These are phyloP conservation scores for Pythium rishiriense DNA, from an alignment of 352 stramenopile genomes.

Conservation along the genomic window DNA sequence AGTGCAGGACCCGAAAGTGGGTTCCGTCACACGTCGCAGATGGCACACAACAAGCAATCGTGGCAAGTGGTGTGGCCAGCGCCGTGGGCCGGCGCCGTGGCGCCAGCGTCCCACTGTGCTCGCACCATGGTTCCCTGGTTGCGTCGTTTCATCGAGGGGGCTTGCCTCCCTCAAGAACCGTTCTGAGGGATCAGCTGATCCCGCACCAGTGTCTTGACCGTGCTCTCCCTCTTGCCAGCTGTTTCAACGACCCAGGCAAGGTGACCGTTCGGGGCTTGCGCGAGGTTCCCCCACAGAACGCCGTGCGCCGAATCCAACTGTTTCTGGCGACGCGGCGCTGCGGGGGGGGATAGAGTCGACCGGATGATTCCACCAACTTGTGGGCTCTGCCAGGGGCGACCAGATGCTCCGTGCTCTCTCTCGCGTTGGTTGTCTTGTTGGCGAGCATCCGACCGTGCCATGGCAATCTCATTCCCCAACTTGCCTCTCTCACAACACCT, in stretches of 20 bases:
- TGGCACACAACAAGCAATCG: not conserved
- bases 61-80: slow-evolving; percentile 2
- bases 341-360: slow-evolving; percentile 7
- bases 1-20: not conserved
- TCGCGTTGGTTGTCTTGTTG: not conserved
- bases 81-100: not conserved
- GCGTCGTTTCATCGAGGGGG: not conserved
- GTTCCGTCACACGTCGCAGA: slow-evolving; percentile 10
- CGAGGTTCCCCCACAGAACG: not conserved
- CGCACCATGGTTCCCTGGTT: not conserved
- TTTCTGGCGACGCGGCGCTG: not conserved
- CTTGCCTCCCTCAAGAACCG: not conserved
- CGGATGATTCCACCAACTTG: not conserved
- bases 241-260: not conserved
- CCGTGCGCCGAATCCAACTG: not conserved
- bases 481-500: slow-evolving; percentile 1
- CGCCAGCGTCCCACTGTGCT: not conserved
- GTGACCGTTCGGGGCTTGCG: slow-evolving; percentile 2
- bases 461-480: slow-evolving; percentile 14
- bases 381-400: not conserved
- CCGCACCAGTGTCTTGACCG: not conserved
- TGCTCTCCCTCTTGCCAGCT: not conserved
- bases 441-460: not conserved
- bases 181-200: slow-evolving; percentile 5
- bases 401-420: slow-evolving; percentile 1